A percentile compares a stretch with the other conserved stretches of the same genome.
These are phyloP conservation scores for Musa troglodytarum DNA, from an alignment of 176 grass and related monocot genomes.

Conservation along the genomic window DNA sequence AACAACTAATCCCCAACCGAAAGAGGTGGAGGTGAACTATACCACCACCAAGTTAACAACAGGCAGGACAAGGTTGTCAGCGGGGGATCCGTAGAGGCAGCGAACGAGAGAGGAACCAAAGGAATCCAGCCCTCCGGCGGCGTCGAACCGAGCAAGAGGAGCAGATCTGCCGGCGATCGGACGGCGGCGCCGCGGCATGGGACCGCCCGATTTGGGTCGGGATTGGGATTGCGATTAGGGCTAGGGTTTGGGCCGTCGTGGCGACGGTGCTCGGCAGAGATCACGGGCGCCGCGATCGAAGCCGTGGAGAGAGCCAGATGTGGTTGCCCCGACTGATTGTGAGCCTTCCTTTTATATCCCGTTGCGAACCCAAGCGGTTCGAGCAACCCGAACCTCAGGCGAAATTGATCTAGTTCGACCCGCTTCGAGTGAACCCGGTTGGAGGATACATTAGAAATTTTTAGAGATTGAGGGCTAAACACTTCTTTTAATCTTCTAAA, in stretches of 20 bases:
- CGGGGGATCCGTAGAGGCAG: not conserved
- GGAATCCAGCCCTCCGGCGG: not conserved
- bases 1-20: not conserved
- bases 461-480: no score
- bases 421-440: no score
- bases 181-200: not conserved
- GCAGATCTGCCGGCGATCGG: not conserved
- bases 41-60: not conserved
- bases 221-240: not conserved
- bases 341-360: not conserved
- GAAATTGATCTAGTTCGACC: no score
- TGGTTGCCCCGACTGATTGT: not conserved
- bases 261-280: not conserved
- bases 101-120: not conserved
- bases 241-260: not conserved
- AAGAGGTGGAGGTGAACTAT: not conserved
- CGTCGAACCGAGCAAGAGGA: not conserved
- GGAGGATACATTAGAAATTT: no score
- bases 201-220: constrained; percentile 6
- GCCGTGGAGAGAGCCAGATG: not conserved
- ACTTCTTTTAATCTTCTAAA: no score
- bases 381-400: not conserved
- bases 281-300: not conserved
- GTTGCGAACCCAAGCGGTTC: not conserved
- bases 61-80: not conserved